phyloP scores from a whole-genome alignment of 129 eudicot genomes.

The Flaveria bidentis region DNA sequence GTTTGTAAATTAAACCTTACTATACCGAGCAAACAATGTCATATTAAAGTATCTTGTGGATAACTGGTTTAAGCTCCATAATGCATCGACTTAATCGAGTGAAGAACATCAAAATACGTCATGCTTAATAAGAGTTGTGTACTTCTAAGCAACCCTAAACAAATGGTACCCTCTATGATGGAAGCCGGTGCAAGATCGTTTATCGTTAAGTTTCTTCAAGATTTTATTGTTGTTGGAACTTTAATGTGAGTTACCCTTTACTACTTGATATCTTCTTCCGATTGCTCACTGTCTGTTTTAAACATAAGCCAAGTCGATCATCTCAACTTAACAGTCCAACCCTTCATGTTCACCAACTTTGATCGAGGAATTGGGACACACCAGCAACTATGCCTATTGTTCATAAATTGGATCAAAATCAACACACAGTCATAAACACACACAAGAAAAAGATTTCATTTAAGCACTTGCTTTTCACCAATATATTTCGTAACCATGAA shows the following conservation, averaged over 20 bases:
- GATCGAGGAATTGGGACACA: no score
- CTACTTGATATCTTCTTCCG: background rate
- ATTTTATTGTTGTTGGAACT: constrained; percentile 56
- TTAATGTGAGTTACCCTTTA: constrained; percentile 61
- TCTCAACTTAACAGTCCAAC: background rate
- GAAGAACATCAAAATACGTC: background rate
- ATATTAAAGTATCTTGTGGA: background rate
- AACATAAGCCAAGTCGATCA: background rate
- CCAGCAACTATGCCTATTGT: no score
- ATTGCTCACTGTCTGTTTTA: background rate
- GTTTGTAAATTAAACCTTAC: background rate
- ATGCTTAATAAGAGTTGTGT: constrained; percentile 46
- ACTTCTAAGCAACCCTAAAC: constrained; percentile 56
- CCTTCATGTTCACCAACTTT: background rate
- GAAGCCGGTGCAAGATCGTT: constrained; percentile 72
- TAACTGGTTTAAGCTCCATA: background rate
- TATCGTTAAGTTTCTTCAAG: constrained; percentile 54
- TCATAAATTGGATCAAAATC: background rate
- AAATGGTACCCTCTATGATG: constrained; percentile 69
- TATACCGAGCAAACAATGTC: background rate
- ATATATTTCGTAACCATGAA: no score
- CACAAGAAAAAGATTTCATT: background rate
- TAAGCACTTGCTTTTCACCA: background rate
- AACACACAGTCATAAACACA: background rate
- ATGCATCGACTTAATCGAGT: background rate